These are phyloP conservation scores for Zarea fungicola DNA, from an alignment of 2,329 filamentous ascomycete genomes.

Conservation along the genomic window DNA sequence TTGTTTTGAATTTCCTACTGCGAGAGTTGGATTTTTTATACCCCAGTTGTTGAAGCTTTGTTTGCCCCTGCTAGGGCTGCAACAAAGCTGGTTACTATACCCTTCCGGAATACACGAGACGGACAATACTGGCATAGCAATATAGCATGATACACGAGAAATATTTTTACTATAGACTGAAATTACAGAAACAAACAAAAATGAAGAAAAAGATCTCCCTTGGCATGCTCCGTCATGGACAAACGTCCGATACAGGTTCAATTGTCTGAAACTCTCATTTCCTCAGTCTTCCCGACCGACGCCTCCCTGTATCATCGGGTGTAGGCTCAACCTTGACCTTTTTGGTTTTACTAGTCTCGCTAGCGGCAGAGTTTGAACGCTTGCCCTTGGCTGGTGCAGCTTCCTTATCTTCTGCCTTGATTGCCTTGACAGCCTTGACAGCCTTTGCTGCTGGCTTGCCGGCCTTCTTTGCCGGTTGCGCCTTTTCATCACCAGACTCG, in stretches of 20 bases:
- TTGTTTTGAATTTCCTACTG: background rate
- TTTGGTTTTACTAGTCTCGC: slow-evolving; percentile 20
- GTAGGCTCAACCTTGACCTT: slow-evolving; percentile 6
- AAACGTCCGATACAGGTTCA: too few species aligned
- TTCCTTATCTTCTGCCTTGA: slow-evolving; percentile 17
- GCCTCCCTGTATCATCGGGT: slow-evolving; percentile 12
- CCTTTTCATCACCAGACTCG: slow-evolving; percentile 22
- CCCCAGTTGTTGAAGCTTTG: slow-evolving; percentile 6
- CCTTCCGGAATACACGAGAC: background rate
- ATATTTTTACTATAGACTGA: slow-evolving; percentile 3
- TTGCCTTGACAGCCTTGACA: slow-evolving; percentile 19
- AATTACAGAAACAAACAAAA: too few species aligned
- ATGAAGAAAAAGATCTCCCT: background rate
- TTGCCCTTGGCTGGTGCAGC: slow-evolving; percentile 20
- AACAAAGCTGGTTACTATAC: slow-evolving; percentile 1
- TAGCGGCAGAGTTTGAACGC: slow-evolving; percentile 9
- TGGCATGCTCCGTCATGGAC: too few species aligned
- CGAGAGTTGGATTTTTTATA: too few species aligned
- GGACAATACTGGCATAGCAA: slow-evolving; percentile 1
- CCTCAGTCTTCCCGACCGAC: slow-evolving; percentile 26
- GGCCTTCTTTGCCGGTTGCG: slow-evolving; percentile 21
- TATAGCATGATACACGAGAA: background rate
- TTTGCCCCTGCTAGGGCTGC: background rate
- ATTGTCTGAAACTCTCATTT: too few species aligned
- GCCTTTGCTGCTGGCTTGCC: slow-evolving; percentile 16